phyloP scores from a whole-genome alignment of 2,329 filamentous ascomycete genomes.

The Cytospora mali region DNA sequence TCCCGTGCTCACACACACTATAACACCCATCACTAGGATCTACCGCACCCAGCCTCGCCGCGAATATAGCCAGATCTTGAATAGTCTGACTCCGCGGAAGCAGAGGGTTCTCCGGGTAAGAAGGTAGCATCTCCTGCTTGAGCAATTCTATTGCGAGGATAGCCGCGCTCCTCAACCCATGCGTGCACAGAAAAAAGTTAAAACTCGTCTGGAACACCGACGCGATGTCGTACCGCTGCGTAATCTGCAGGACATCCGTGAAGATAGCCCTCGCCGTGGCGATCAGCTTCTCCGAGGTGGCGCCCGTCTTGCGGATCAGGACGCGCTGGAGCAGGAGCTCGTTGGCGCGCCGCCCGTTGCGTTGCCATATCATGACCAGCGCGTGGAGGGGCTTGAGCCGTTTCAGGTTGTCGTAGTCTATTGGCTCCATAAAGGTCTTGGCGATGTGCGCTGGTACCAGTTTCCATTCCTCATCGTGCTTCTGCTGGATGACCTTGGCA shows the following conservation, averaged over 20 bases:
- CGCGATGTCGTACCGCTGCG: constrained; percentile 41
- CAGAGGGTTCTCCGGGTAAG: constrained; percentile 38
- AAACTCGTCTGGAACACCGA: constrained; percentile 36
- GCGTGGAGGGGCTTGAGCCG: constrained; percentile 24
- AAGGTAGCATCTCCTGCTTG: constrained; percentile 37
- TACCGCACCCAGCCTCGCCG: constrained; percentile 37
- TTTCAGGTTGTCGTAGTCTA: constrained; percentile 33
- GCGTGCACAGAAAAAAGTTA: constrained; percentile 36
- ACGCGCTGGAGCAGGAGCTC: constrained; percentile 31
- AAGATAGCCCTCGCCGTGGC: constrained; percentile 36
- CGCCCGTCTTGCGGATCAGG: constrained; percentile 39
- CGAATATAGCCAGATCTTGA: constrained; percentile 41
- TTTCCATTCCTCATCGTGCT: constrained; percentile 32
- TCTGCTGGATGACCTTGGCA: constrained; percentile 28
- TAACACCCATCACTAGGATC: constrained; percentile 37
- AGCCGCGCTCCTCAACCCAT: constrained; percentile 39
- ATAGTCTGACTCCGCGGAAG: constrained; percentile 41
- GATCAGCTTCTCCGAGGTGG: constrained; percentile 38
- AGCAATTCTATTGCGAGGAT: constrained; percentile 41
- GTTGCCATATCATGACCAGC: constrained; percentile 30
- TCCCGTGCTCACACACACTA: constrained; percentile 39
- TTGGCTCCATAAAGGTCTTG: constrained; percentile 26
- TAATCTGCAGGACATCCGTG: constrained; percentile 38
- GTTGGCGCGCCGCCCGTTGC: constrained; percentile 30
- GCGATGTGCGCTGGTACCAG: constrained; percentile 34